Conservation (phyloP, 441 rosid genomes). For the Brassica balearica region DNA sequence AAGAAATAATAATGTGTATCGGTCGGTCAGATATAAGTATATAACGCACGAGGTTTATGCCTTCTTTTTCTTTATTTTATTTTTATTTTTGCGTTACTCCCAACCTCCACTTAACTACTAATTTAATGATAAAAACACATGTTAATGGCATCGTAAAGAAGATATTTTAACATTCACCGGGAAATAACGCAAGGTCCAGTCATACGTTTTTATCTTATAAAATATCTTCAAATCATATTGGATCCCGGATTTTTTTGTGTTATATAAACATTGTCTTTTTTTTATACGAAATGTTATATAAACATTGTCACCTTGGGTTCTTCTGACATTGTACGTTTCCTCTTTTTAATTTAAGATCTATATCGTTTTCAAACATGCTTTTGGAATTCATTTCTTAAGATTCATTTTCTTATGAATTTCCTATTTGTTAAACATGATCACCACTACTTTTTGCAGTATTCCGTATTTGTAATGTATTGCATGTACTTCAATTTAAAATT, state of each 20-base stretch:
- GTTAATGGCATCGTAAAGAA: constrained; percentile 3
- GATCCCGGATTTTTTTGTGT: neutral
- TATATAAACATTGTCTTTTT: neutral
- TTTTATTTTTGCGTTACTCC: neutral
- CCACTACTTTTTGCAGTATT: neutral
- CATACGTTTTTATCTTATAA: neutral
- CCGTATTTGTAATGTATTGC: neutral
- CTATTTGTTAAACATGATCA: neutral
- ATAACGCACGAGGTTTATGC: constrained; percentile 45
- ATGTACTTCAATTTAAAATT: neutral
- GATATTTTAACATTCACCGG: neutral
- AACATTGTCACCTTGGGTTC: constrained; percentile 13
- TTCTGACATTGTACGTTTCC: constrained; percentile 12
- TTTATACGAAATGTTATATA: too few relatives aligned
- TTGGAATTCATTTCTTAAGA: neutral
- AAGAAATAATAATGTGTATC: neutral
- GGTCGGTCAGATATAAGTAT: neutral
- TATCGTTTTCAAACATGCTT: neutral
- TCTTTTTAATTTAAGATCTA: neutral
- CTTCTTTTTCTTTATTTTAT: neutral
- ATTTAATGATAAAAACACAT: constrained; percentile 21
- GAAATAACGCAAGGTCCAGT: neutral
- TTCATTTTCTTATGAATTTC: neutral
- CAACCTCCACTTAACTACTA: constrained; percentile 24
- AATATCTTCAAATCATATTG: constrained; percentile 4